phyloP scores from a whole-genome alignment of 148 eudicot genomes.

The Rhododendron ovatum region DNA sequence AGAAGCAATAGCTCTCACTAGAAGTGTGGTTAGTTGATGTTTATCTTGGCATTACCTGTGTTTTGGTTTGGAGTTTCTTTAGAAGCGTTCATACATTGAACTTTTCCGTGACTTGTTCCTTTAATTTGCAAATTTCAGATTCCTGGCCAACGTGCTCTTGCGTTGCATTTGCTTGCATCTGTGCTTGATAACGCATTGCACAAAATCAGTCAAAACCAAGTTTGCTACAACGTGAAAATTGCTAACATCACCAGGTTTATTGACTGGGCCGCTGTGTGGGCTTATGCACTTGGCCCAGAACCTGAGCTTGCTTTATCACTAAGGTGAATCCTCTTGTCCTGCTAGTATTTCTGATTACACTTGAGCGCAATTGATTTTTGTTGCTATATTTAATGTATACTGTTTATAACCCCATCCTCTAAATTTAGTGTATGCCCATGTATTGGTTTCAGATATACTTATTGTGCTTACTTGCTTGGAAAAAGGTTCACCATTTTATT shows the following conservation, averaged over 20 bases:
- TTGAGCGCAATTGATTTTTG: background rate
- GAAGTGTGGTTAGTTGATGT: constrained; percentile 77
- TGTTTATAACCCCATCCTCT: background rate
- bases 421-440: background rate
- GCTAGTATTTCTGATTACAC: background rate
- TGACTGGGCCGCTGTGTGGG: constrained; percentile 95
- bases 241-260: constrained; percentile 17
- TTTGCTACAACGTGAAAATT: constrained; percentile 23
- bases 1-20: constrained; percentile 79
- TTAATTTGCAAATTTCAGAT: constrained; percentile 42
- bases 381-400: background rate
- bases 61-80: background rate
- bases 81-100: background rate
- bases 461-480: constrained; percentile 3
- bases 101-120: constrained; percentile 6
- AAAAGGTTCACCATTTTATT: constrained; percentile 3
- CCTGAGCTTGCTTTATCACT: constrained; percentile 88
- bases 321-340: constrained; percentile 40
- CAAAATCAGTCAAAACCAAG: constrained; percentile 35
- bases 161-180: constrained; percentile 72
- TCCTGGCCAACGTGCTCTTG: constrained; percentile 85
- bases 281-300: constrained; percentile 94
- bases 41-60: background rate
- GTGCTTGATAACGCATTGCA: constrained; percentile 56
- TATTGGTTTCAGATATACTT: background rate